phyloP scores from a whole-genome alignment of 257 asterid genomes.

The Solanum habrochaites region DNA sequence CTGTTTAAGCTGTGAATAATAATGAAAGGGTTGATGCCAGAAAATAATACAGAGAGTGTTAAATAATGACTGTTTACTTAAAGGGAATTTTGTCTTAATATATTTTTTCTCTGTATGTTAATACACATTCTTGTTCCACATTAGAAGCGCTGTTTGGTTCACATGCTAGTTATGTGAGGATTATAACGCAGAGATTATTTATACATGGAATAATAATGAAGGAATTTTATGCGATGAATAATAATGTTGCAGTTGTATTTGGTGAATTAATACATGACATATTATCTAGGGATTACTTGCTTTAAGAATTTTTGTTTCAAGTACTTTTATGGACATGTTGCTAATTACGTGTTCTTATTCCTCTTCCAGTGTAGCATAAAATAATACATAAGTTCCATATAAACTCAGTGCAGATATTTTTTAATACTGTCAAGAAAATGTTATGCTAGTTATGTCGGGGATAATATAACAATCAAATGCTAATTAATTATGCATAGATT shows the following conservation, averaged over 20 bases:
- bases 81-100: neutral
- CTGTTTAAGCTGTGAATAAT: neutral
- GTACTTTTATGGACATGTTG: neutral
- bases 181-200: neutral
- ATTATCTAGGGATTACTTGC: neutral
- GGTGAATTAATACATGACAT: neutral
- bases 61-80: neutral
- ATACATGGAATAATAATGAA: neutral
- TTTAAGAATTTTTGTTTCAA: neutral
- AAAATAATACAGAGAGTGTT: neutral
- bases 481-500: neutral
- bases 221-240: neutral
- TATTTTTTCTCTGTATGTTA: neutral
- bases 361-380: neutral
- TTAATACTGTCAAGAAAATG: neutral
- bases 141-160: neutral
- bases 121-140: neutral
- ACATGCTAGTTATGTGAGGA: neutral
- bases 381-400: neutral
- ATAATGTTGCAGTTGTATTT: neutral
- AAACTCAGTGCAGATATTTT: neutral
- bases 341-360: neutral
- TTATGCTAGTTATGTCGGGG: neutral
- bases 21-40: neutral
- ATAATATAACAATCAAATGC: neutral